A percentile compares a stretch with the other conserved stretches of the same genome.
These are phyloP conservation scores for Pulveroboletus sp. DNA, from an alignment of 768 basidiomycete genomes.

Conservation along the genomic window DNA sequence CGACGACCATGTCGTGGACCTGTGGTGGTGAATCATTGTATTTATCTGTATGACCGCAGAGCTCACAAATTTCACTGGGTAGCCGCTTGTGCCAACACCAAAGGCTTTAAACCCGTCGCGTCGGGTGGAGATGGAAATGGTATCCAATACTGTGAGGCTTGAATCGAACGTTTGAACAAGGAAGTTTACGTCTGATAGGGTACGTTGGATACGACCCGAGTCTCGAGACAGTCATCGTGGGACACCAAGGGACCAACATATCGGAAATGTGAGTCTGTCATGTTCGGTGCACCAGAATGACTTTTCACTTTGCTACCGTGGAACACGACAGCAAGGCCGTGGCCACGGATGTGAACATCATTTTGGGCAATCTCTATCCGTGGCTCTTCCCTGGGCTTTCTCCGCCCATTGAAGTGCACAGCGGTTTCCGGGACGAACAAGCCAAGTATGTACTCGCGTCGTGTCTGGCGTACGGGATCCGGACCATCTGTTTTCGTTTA, in stretches of 20 bases:
- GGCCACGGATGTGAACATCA: constrained; percentile 39
- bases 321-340: constrained; percentile 27
- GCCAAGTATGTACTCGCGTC: constrained; percentile 36
- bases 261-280: constrained; percentile 35
- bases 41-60: too few species aligned
- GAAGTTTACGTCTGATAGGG: constrained; percentile 3
- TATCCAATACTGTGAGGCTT: constrained; percentile 40
- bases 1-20: constrained; percentile 40
- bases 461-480: not conserved
- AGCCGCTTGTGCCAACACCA: constrained; percentile 42
- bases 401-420: constrained; percentile 39
- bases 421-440: constrained; percentile 44
- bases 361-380: constrained; percentile 31
- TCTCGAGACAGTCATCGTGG: constrained; percentile 31
- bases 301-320: constrained; percentile 25
- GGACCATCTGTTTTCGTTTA: constrained; percentile 24
- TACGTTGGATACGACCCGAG: constrained; percentile 40
- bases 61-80: not conserved
- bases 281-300: constrained; percentile 2
- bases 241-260: constrained; percentile 31
- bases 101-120: constrained; percentile 40
- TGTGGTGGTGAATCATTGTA: constrained; percentile 43
- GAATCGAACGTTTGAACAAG: not conserved
- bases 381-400: constrained; percentile 45
- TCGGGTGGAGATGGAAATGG: constrained; percentile 41